Percentiles rank a stretch among this genome's conserved stretches.
These are phyloP conservation scores for Chiua virens DNA, from an alignment of 768 basidiomycete species.

Conservation along the genomic window DNA sequence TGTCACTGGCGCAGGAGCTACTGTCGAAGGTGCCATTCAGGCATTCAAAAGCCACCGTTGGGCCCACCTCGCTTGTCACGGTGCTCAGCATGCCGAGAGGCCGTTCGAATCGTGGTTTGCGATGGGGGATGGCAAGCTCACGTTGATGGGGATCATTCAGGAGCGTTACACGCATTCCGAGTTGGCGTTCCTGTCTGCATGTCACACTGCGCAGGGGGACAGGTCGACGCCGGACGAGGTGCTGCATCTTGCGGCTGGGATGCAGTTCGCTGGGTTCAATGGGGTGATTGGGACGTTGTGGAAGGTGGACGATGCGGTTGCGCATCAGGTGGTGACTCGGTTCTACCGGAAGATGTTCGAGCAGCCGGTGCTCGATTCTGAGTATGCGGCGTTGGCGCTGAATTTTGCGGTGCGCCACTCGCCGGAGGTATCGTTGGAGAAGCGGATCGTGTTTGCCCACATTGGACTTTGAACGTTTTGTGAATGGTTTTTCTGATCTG, in stretches of 20 bases:
- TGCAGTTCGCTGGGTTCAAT: neutral
- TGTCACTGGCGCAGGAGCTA: neutral
- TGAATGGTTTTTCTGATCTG: no score
- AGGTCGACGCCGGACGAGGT: neutral
- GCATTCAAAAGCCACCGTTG: neutral
- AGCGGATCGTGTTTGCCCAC: no score
- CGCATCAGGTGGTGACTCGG: neutral
- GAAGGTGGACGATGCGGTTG: neutral
- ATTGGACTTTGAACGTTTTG: no score
- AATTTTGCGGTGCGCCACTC: no score
- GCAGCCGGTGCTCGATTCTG: neutral
- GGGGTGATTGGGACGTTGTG: slow-evolving; percentile 1
- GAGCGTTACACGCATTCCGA: neutral
- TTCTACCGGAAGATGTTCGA: slow-evolving; percentile 11
- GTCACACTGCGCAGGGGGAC: neutral
- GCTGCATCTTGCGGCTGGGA: neutral
- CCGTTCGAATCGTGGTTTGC: neutral
- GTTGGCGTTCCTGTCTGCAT: neutral
- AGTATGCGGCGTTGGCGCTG: no score
- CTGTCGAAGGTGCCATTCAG: no score
- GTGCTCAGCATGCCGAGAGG: neutral
- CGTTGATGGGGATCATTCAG: neutral
- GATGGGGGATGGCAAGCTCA: neutral
- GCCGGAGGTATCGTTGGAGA: no score
- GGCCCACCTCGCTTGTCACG: neutral